A percentile compares a stretch with the other conserved stretches of the same genome.
Conservation (phyloP, 352 stramenopile species). For the Globisporangium splendens region DNA sequence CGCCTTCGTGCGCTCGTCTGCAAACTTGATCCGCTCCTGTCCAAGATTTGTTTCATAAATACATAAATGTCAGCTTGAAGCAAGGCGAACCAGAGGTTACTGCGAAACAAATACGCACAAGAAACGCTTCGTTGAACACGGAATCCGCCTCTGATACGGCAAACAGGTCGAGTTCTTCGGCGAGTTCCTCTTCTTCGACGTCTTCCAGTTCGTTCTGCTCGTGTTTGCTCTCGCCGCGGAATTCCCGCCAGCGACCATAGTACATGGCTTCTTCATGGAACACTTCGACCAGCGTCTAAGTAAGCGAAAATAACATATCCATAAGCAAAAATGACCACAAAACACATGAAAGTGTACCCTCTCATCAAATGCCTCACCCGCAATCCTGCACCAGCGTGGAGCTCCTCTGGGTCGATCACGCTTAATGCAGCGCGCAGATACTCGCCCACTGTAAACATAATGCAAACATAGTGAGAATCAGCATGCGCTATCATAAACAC, state of each 20-base stretch:
- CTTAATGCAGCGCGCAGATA: conserved; percentile 39
- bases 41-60: neutral
- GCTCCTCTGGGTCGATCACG: conserved; percentile 40
- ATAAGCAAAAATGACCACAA: neutral
- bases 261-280: conserved; percentile 78
- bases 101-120: conserved; percentile 27
- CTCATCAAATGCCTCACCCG: conserved; percentile 33
- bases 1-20: conserved; percentile 71
- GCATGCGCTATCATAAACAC: neutral
- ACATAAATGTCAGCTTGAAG: neutral
- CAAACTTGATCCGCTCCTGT: conserved; percentile 83
- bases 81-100: neutral
- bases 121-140: conserved; percentile 71
- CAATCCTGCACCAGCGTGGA: conserved; percentile 35
- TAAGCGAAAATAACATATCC: neutral
- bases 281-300: conserved; percentile 64
- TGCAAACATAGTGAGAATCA: neutral
- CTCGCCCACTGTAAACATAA: conserved; percentile 40
- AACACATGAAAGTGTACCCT: conserved; percentile 2
- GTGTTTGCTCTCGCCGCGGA: conserved; percentile 74
- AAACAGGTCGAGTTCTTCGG: conserved; percentile 83
- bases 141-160: conserved; percentile 73
- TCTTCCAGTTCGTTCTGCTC: conserved; percentile 76
- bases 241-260: conserved; percentile 84
- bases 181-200: conserved; percentile 77